Conservation (phyloP, 768 basidiomycete species). For the Trichaptum fuscoviolaceum region DNA sequence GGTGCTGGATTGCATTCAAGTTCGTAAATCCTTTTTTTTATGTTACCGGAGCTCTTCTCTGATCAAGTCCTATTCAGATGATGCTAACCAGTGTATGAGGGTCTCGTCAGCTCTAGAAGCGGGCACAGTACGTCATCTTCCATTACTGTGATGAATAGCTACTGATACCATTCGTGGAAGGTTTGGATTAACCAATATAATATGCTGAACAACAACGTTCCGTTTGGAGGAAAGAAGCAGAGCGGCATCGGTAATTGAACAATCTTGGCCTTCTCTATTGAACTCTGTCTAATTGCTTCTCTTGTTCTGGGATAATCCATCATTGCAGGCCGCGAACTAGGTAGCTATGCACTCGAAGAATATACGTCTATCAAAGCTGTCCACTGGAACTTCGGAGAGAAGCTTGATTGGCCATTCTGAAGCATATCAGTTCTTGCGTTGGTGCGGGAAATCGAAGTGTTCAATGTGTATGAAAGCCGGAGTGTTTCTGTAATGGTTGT, state of each 20-base stretch:
- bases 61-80: conserved; percentile 36
- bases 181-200: conserved; percentile 95
- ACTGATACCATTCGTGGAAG: conserved; percentile 27
- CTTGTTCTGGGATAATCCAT: background rate
- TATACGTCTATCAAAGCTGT: conserved; percentile 80
- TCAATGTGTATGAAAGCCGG: background rate
- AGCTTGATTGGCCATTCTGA: conserved; percentile 72
- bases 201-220: conserved; percentile 77
- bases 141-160: conserved; percentile 4
- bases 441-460: background rate
- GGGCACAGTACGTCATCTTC: conserved; percentile 59
- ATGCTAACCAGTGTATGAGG: conserved; percentile 85
- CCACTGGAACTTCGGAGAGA: conserved; percentile 86
- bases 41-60: conserved; percentile 5
- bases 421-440: conserved; percentile 1
- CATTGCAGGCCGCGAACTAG: conserved; percentile 74
- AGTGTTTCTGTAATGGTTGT: background rate
- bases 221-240: conserved; percentile 95
- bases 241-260: conserved; percentile 68
- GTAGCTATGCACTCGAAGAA: conserved; percentile 78
- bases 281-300: conserved; percentile 1
- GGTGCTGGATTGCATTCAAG: conserved; percentile 90
- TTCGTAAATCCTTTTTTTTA: conserved; percentile 28
- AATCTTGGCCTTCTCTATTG: background rate
- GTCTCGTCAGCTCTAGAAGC: conserved; percentile 84